Base-by-base conservation (phyloP, 441 rosid genomes). In the Syzygium malaccense region DNA sequence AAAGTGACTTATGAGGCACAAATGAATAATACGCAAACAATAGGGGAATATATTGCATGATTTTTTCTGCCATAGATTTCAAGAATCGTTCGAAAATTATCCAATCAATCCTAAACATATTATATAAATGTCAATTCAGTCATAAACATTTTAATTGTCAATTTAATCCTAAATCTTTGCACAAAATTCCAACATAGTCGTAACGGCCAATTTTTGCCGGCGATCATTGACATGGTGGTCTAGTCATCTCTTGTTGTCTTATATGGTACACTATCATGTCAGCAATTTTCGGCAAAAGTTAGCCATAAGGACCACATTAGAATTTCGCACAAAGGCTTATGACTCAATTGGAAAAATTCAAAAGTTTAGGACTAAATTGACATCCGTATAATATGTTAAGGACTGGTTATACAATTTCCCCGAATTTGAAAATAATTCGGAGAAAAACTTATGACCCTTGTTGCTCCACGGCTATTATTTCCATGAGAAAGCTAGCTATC, bases 351-450 rank as follows among this genome's bases (percentile, higher is more conserved):
- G 14, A 0, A 1, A 71, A 71, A 9, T 71, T 25, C 5, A 11
- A 20, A 66, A 3, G 0, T 68, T 5, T 20, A 10, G 1, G 7
- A 71, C 6, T 37, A 2, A 37, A 19, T 37, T 11, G 80, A 71
- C 4, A 71, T 37, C 0, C 0, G 0, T 71, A 37, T 1, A 33
- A 0, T 71, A 19, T 1, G 28, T 33, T 68, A 68, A 33, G 3
- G 26, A 20, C 7, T 20, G 14, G 11, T 37, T 37, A 71, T 28
- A 20, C 41, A 37, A 71, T 4, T 20, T 71, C 4, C 28, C 17
- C 23, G 11, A 71, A 37, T 23, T 4, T 20, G 28, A 20, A 3
- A 71, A 37, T 20, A 37, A 11, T 37, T 37, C 9, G 4, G 49
- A 71, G 28, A 3, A 20, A 71, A 20, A 71, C 49, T 71, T 23